Evolutionary conservation across 306 rosid species (phyloP).

Genomic region (Prunus mongolica): DNA sequence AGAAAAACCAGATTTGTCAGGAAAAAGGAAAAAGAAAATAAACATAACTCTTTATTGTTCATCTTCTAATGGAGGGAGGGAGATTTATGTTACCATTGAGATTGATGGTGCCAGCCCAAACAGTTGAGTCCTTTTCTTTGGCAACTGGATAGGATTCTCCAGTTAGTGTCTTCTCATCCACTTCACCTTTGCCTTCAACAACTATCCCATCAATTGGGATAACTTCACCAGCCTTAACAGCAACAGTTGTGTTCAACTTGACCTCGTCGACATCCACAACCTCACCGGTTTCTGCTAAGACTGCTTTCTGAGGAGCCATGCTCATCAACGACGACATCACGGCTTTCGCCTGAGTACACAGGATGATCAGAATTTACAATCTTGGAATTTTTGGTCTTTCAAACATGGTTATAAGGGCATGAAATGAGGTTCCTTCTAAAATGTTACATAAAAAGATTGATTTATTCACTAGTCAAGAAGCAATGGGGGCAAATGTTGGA

Average conservation of each 20-base stretch:
- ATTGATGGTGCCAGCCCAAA: conserved; percentile 95
- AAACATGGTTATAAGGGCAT: too few species aligned
- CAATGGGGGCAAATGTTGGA: too few species aligned
- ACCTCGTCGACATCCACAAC: conserved; percentile 76
- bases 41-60: not conserved
- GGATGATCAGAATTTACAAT: conserved; percentile 2
- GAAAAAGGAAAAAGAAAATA: not conserved
- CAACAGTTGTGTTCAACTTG: conserved; percentile 56
- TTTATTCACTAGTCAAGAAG: too few species aligned
- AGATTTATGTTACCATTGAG: conserved; percentile 55
- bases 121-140: conserved; percentile 67
- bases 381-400: too few species aligned
- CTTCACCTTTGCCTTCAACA: conserved; percentile 72
- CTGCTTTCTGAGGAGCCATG: conserved; percentile 82
- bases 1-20: conserved; percentile 16
- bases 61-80: not conserved
- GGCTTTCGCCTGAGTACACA: conserved; percentile 67
- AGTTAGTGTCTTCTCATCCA: conserved; percentile 81
- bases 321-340: conserved; percentile 81
- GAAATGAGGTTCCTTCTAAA: not conserved
- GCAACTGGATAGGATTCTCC: conserved; percentile 93
- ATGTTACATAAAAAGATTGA: not conserved
- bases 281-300: conserved; percentile 80
- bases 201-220: conserved; percentile 92
- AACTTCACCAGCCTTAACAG: conserved; percentile 86